Evolutionary conservation across 2,329 filamentous ascomycete species (phyloP).

Genomic region (Diaporthe sp.): DNA sequence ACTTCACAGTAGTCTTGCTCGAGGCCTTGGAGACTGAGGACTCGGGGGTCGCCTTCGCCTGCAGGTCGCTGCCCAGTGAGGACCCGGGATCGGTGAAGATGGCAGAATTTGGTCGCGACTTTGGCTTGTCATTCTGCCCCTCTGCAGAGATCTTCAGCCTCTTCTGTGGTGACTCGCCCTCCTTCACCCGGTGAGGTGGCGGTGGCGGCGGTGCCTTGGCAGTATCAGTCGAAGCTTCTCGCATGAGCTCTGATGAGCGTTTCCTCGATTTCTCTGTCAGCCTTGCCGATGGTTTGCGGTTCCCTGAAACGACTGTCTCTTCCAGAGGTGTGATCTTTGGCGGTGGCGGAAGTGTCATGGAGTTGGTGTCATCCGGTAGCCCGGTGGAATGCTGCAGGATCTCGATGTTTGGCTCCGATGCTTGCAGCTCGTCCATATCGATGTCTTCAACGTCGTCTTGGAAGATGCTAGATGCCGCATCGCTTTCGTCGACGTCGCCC

Average conservation of each 20-base stretch:
- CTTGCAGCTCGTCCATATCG: constrained; percentile 57
- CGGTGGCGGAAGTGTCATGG: constrained; percentile 60
- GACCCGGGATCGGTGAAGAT: constrained; percentile 44
- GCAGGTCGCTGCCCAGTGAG: constrained; percentile 47
- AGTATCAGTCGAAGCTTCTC: constrained; percentile 62
- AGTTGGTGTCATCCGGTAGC: constrained; percentile 46
- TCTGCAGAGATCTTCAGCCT: constrained; percentile 45
- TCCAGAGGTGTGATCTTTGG: constrained; percentile 66
- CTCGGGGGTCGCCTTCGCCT: constrained; percentile 35
- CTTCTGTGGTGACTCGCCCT: constrained; percentile 51
- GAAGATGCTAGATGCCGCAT: constrained; percentile 59
- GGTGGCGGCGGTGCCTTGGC: constrained; percentile 53
- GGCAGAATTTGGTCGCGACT: constrained; percentile 41
- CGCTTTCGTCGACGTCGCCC: constrained; percentile 51
- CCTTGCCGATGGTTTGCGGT: constrained; percentile 61
- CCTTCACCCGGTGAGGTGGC: constrained; percentile 50
- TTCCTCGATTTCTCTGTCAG: constrained; percentile 55
- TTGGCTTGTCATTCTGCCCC: constrained; percentile 33
- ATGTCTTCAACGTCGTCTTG: constrained; percentile 59
- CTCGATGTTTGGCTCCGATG: constrained; percentile 60
- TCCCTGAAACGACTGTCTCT: constrained; percentile 66
- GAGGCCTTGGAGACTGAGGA: constrained; percentile 37
- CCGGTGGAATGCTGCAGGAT: constrained; percentile 58
- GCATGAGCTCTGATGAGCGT: constrained; percentile 57
- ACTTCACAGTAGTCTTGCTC: constrained; percentile 27